Evolutionary conservation across 129 eudicot species (phyloP).

Genomic region (Ambrosia trifida): DNA sequence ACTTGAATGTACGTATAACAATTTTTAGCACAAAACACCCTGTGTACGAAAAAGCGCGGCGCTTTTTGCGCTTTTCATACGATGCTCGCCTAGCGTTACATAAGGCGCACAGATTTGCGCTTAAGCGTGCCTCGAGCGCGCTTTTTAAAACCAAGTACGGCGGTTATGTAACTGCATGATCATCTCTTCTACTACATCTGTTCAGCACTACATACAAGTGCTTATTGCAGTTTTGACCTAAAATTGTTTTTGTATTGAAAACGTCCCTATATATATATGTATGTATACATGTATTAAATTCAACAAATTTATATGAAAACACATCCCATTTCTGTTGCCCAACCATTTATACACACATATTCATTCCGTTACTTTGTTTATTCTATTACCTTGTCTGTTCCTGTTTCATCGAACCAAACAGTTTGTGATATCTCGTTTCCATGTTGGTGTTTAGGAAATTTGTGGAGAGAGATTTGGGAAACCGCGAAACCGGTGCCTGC

Average conservation of each 20-base stretch:
- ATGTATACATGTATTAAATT: no score
- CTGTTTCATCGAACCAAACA: not conserved
- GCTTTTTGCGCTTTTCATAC: no score
- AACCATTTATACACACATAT: not conserved
- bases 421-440: not conserved
- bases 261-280: no score
- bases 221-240: not conserved
- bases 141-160: no score
- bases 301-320: not conserved
- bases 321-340: not conserved
- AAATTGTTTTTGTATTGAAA: no score
- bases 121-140: no score
- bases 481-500: constrained; percentile 96
- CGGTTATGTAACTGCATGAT: not conserved
- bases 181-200: not conserved
- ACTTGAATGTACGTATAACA: no score
- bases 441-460: constrained; percentile 62
- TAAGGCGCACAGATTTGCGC: no score
- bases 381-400: not conserved
- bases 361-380: not conserved
- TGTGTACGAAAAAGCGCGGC: no score
- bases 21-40: no score
- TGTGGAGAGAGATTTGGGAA: constrained; percentile 99
- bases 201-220: not conserved
- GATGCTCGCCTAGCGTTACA: no score